Base-by-base conservation (phyloP, 768 basidiomycete genomes). In the Suillus spraguei region DNA sequence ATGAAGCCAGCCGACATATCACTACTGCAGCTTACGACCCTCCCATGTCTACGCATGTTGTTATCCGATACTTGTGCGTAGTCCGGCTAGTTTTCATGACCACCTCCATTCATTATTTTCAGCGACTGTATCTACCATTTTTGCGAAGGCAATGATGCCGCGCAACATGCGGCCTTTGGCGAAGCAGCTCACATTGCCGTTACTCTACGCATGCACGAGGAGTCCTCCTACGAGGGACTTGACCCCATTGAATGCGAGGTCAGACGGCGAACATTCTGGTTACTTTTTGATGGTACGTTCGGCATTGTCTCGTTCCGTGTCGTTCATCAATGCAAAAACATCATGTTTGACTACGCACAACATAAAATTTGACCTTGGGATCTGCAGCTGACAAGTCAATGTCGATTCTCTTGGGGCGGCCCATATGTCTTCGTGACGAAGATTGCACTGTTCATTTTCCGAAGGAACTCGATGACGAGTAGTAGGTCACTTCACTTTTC, bases 401-500 rank as follows among this genome's bases (percentile, higher is more conserved):
- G 89, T 90, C 91, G 55, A 90, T 94, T 68, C 80, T 95, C 47
- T 81, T 94, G 52, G 92, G 91, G 20, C 83, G 94, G 64, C 92
- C 93, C 44, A 92, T 95, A 66, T 92, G 88, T 74, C 80, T 95
- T 70, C 85, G 92, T 60, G 92, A 95, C 70, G 95, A 95, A 73
- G 94, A 97, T 74, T 95, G 93, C 76, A 93, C 92, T 10, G 85
- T 92, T 3, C 88, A 92, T 73, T 93, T 94, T 77, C 92, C 92
- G 33, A 91, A 89, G 75, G 92, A 94, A 76, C 79, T 94, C 63
- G 92, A 94, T 75, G 92, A 94, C 72, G 92, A 94, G 79, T 94
- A 92, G 92, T 94, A 76, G 69, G 90, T 85, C 24, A 41, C 44
- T 38, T 60, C 52, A 60, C 68, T 67, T 61, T 62, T 67, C 54